Percentiles rank a stretch among this genome's conserved stretches.
Evolutionary conservation across 1,284 basidiomycete genomes (phyloP).

Genomic region (Pterulicium gracile): DNA sequence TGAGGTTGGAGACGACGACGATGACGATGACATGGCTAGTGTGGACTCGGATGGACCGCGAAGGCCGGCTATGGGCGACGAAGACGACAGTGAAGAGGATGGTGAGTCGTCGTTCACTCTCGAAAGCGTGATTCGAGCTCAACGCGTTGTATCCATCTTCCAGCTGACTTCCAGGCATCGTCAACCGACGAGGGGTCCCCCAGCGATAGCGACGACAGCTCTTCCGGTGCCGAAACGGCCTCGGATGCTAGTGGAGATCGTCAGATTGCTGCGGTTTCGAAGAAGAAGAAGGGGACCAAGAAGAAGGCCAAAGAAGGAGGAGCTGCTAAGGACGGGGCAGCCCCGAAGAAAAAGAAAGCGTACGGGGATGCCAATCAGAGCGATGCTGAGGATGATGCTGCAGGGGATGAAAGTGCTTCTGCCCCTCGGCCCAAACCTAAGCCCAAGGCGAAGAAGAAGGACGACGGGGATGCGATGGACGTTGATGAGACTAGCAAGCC

Average conservation of each 20-base stretch:
- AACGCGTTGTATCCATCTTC: constrained; percentile 18
- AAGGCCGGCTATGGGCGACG: constrained; percentile 47
- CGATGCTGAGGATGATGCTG: constrained; percentile 20
- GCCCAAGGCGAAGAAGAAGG: constrained; percentile 24
- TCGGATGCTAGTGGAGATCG: constrained; percentile 72
- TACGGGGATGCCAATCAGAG: constrained; percentile 29
- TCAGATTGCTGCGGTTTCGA: constrained; percentile 41
- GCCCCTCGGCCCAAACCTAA: constrained; percentile 20
- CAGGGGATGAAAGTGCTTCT: constrained; percentile 16
- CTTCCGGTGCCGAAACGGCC: constrained; percentile 66
- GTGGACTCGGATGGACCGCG: constrained; percentile 56
- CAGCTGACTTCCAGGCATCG: constrained; percentile 84
- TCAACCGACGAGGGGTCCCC: constrained; percentile 81
- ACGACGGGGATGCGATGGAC: constrained; percentile 22
- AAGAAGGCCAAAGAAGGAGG: constrained; percentile 16
- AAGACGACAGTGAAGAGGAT: constrained; percentile 79
- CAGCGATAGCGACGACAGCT: constrained; percentile 60
- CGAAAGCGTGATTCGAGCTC: constrained; percentile 8
- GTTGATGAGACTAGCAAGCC: constrained; percentile 27
- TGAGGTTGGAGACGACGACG: constrained; percentile 48
- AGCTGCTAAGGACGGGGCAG: constrained; percentile 25
- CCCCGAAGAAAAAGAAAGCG: constrained; percentile 14
- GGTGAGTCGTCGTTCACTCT: constrained; percentile 19
- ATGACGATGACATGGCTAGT: constrained; percentile 82
- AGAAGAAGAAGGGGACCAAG: constrained; percentile 26